Conservation (phyloP, 1,284 basidiomycete genomes). For the Wallemia ichthyophaga region DNA sequence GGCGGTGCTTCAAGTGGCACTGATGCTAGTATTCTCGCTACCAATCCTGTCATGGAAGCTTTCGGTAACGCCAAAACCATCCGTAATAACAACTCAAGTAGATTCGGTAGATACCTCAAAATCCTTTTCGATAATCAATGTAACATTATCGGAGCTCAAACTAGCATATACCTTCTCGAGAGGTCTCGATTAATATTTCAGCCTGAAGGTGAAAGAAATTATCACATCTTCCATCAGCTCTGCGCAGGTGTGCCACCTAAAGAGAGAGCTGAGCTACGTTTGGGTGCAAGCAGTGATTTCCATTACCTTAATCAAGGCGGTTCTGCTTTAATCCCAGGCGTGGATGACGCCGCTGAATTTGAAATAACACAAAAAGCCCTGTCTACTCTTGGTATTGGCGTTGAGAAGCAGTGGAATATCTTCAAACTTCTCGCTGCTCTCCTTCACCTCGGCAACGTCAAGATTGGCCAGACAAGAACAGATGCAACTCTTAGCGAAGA, state of each 20-base stretch:
- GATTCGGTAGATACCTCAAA: conserved; percentile 99
- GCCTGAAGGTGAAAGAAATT: conserved; percentile 85
- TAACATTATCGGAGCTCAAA: conserved; percentile 89
- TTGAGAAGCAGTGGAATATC: conserved; percentile 93
- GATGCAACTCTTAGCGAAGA: conserved; percentile 63
- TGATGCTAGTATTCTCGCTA: conserved; percentile 29
- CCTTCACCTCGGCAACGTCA: conserved; percentile 86
- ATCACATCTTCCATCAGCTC: conserved; percentile 99
- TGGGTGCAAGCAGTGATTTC: conserved; percentile 60
- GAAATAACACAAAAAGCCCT: conserved; percentile 72
- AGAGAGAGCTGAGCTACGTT: conserved; percentile 74
- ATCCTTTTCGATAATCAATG: conserved; percentile 84
- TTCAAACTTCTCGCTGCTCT: conserved; percentile 79
- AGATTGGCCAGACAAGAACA: conserved; percentile 46
- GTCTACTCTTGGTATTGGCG: conserved; percentile 82
- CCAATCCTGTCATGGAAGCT: conserved; percentile 94
- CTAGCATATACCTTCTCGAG: conserved; percentile 88
- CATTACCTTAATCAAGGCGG: conserved; percentile 84
- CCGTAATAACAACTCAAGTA: conserved; percentile 92
- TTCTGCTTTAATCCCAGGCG: conserved; percentile 46
- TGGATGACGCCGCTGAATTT: conserved; percentile 92
- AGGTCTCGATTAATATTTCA: conserved; percentile 93
- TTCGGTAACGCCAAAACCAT: conserved; percentile 99
- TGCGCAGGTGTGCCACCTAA: conserved; percentile 83
- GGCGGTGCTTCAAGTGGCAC: conserved; percentile 27